Conservation (phyloP, 1,284 basidiomycete species). For the Cryptococcus maquisensis region DNA sequence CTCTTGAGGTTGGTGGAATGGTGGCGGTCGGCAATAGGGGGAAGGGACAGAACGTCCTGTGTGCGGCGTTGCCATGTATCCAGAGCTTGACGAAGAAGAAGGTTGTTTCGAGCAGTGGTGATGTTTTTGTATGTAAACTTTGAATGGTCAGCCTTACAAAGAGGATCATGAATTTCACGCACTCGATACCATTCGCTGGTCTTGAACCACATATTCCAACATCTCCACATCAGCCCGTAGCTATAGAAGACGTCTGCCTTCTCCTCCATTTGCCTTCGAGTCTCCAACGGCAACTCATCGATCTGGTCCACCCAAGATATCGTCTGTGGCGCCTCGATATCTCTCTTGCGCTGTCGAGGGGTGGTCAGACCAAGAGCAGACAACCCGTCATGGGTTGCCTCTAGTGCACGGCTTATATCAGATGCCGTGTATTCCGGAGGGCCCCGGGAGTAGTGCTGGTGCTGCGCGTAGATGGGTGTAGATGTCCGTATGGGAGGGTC, state of each 20-base stretch:
- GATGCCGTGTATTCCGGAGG: slow-evolving; percentile 31
- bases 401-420: slow-evolving; percentile 17
- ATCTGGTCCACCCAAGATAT: slow-evolving; percentile 7
- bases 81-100: slow-evolving; percentile 40
- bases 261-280: slow-evolving; percentile 26
- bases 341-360: neutral
- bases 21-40: slow-evolving; percentile 36
- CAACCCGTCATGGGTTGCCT: slow-evolving; percentile 10
- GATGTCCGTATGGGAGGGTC: slow-evolving; percentile 31
- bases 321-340: neutral
- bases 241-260: slow-evolving; percentile 39
- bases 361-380: slow-evolving; percentile 10
- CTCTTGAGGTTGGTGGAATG: slow-evolving; percentile 19
- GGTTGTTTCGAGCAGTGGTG: slow-evolving; percentile 30
- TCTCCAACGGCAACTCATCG: slow-evolving; percentile 5
- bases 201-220: slow-evolving; percentile 41
- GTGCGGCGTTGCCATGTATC: slow-evolving; percentile 28
- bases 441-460: neutral
- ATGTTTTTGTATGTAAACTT: slow-evolving; percentile 38
- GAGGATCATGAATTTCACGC: neutral
- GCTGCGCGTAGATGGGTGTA: slow-evolving; percentile 25
- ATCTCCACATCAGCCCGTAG: slow-evolving; percentile 39
- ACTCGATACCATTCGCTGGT: slow-evolving; percentile 37
- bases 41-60: slow-evolving; percentile 21
- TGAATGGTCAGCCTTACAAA: neutral